Evolutionary conservation across 2,329 filamentous ascomycete genomes (phyloP), one percentile per base, ranked within the genome.

Genomic region (Diaporthe citriasiana): DNA sequence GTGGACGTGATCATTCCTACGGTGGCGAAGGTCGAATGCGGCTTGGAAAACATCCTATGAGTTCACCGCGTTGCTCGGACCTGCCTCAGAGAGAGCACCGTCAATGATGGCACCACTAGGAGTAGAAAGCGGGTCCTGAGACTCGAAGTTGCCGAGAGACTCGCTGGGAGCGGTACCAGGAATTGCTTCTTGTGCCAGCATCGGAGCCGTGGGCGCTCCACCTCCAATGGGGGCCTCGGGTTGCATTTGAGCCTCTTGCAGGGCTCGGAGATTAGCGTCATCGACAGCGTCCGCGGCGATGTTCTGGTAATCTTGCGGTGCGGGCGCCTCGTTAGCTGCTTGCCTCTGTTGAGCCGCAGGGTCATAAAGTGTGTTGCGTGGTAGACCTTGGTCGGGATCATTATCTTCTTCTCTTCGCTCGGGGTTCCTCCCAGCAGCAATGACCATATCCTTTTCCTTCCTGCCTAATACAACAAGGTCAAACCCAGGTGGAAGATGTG

Each of bases 381-480:
- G 82, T 2, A 84, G 81, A 3, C 76, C 77, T 1, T 83, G 84
- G 12, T 83, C 45, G 22, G 78, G 79, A 42, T 87, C 83, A 5
- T 88, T 25, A 60, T 90, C 88, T 6, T 77, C 75, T 77, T 89
- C 89, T 72, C 35, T 82, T 33, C 89, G 84, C 65, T 83, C 77
- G 0, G 88, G 88, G 72, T 91, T 91, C 79, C 85, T 88, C 71
- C 85, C 84, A 12, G 81, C 77, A 3, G 76, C 79, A 1, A 79
- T 81, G 40, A 90, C 80, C 7, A 82, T 80, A 0, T 81, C 76
- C 51, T 81, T 80, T 79, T 90, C 88, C 80, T 90, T 91, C 75
- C 81, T 82, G 22, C 87, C 83, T 19, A 91, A 82, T 15, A 82
- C 80, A 22, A 91, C 85, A 6, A 81, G 78, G 75, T 91, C 87